Evolutionary conservation across 2,329 filamentous ascomycete genomes (phyloP).

Genomic region (Xylaria digitata): DNA sequence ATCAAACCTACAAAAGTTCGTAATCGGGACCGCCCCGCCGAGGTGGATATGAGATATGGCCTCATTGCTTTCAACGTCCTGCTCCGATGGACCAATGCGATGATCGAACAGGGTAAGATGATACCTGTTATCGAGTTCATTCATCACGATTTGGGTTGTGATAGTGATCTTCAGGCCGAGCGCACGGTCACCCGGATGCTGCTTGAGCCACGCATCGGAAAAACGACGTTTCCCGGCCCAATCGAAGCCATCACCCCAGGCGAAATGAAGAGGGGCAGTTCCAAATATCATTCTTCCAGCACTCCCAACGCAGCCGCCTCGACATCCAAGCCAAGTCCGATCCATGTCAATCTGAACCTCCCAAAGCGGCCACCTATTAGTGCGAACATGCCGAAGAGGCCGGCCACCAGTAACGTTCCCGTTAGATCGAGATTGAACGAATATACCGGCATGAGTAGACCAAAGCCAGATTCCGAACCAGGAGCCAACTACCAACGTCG

Average conservation of each 20-base stretch:
- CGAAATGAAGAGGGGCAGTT: neutral
- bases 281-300: neutral
- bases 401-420: no score
- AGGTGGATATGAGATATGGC: neutral
- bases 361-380: no score
- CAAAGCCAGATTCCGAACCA: no score
- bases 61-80: slow-evolving; percentile 1
- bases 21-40: neutral
- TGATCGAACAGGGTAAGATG: neutral
- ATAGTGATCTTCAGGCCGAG: no score
- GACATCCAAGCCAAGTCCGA: no score
- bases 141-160: neutral
- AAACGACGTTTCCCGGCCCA: neutral
- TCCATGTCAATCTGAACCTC: no score
- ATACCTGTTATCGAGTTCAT: neutral
- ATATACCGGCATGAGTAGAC: no score
- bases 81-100: neutral
- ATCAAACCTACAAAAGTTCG: neutral
- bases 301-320: no score
- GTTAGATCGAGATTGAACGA: no score
- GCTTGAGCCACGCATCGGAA: neutral
- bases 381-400: no score
- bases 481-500: no score
- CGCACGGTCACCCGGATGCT: neutral
- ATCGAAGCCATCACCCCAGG: neutral